Conservation (phyloP, 805 yeast species). For the Suhomyces faveliae region DNA sequence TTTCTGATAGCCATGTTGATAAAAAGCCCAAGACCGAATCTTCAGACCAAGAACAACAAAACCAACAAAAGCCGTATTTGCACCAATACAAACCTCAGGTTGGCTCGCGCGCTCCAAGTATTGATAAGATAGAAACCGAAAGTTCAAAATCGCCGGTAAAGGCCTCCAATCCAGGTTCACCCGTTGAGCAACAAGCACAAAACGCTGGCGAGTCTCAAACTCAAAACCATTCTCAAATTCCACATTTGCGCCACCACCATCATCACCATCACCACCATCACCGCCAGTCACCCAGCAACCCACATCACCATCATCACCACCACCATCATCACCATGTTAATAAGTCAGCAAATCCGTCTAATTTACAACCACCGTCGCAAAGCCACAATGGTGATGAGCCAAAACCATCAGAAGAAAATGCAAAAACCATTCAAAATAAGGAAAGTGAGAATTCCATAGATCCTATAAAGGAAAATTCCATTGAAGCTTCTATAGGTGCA, state of each 20-base stretch:
- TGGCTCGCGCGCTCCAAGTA: neutral
- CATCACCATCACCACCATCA: slow-evolving; percentile 11
- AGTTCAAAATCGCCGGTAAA: neutral
- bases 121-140: neutral
- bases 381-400: neutral
- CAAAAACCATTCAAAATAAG: neutral
- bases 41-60: neutral
- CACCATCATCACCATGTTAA: slow-evolving; percentile 19
- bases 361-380: neutral
- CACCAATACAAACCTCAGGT: neutral
- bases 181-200: neutral
- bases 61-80: neutral
- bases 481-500: neutral
- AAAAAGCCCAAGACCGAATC: neutral
- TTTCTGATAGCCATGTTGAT: neutral
- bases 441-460: neutral
- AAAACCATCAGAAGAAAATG: neutral
- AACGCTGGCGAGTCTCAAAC: neutral
- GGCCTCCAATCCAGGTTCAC: neutral
- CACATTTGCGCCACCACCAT: slow-evolving; percentile 11
- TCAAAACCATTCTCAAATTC: neutral
- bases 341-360: neutral
- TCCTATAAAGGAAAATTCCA: neutral
- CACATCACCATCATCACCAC: slow-evolving; percentile 19
- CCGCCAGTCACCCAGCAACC: slow-evolving; percentile 11